A percentile compares a stretch with the other conserved stretches of the same genome.
Conservation (phyloP, 768 basidiomycete genomes). For the Mrakia blollopis region DNA sequence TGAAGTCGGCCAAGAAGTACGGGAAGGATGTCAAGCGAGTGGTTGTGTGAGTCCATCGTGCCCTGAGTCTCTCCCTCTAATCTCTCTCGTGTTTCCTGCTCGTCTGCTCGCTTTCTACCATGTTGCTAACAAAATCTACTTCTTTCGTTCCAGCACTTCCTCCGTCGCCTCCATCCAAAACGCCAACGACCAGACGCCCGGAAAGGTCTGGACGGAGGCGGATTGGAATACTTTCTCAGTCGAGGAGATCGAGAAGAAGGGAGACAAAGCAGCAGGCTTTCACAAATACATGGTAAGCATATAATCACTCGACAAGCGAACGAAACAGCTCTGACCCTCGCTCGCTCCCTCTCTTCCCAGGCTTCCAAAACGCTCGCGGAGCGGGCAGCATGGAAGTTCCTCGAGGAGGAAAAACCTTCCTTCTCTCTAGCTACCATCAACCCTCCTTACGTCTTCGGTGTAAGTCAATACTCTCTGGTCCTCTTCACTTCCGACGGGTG, state of each 20-base stretch:
- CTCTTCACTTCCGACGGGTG: neutral
- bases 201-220: conserved; percentile 39
- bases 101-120: neutral
- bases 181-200: conserved; percentile 33
- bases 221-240: conserved; percentile 60
- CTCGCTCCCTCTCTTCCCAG: conserved; percentile 53
- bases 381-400: conserved; percentile 55
- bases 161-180: conserved; percentile 51
- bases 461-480: neutral
- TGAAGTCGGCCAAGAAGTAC: conserved; percentile 40
- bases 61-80: neutral
- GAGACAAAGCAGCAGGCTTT: conserved; percentile 46
- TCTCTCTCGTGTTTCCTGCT: neutral
- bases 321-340: neutral
- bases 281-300: conserved; percentile 45
- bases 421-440: conserved; percentile 57
- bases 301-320: too few species aligned
- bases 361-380: conserved; percentile 62
- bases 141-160: conserved; percentile 48
- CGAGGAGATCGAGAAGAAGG: conserved; percentile 51
- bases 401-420: conserved; percentile 17
- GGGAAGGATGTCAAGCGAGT: conserved; percentile 57
- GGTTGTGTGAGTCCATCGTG: conserved; percentile 42
- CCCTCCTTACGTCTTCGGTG: conserved; percentile 47
- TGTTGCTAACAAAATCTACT: too few species aligned